Percentiles rank a stretch among this genome's conserved stretches.
Evolutionary conservation across 2,329 filamentous ascomycete species (phyloP).

Genomic region (Dothideomycetes sp.): DNA sequence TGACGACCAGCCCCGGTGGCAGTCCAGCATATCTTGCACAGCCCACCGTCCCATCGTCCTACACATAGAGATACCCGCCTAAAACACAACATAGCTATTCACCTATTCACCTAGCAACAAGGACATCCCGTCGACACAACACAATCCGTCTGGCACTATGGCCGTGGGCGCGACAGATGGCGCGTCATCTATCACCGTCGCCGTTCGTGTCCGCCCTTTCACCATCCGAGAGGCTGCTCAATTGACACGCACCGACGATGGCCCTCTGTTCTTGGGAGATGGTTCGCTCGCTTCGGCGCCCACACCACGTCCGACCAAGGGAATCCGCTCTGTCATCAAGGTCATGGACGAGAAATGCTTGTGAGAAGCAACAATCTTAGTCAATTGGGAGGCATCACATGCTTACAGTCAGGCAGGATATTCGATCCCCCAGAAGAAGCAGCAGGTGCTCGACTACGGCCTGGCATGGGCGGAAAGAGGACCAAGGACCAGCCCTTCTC

Average conservation of each 20-base stretch:
- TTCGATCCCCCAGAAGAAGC: slow-evolving; percentile 97
- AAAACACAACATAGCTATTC: no score
- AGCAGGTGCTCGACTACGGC: slow-evolving; percentile 78
- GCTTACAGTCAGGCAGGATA: slow-evolving; percentile 49
- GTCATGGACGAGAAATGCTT: slow-evolving; percentile 93
- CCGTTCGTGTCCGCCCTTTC: slow-evolving; percentile 56
- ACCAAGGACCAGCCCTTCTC: slow-evolving; percentile 97
- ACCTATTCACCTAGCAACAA: no score
- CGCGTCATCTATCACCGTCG: slow-evolving; percentile 42
- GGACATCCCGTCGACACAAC: no score
- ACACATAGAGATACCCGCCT: background rate
- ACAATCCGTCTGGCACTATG: background rate
- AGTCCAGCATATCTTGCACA: background rate
- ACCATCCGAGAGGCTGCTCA: slow-evolving; percentile 91
- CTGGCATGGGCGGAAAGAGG: slow-evolving; percentile 75
- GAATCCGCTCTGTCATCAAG: slow-evolving; percentile 85
- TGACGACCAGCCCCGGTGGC: slow-evolving; percentile 9
- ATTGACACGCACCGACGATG: slow-evolving; percentile 70
- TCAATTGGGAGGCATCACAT: background rate
- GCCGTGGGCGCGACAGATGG: slow-evolving; percentile 28
- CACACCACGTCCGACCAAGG: slow-evolving; percentile 70
- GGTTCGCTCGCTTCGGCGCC: slow-evolving; percentile 85
- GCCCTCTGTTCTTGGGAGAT: slow-evolving; percentile 88
- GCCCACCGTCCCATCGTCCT: background rate
- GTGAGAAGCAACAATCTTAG: slow-evolving; percentile 50